These are phyloP conservation scores for Carex myosuroides DNA, from an alignment of 176 grass and related monocot species.

Conservation along the genomic window DNA sequence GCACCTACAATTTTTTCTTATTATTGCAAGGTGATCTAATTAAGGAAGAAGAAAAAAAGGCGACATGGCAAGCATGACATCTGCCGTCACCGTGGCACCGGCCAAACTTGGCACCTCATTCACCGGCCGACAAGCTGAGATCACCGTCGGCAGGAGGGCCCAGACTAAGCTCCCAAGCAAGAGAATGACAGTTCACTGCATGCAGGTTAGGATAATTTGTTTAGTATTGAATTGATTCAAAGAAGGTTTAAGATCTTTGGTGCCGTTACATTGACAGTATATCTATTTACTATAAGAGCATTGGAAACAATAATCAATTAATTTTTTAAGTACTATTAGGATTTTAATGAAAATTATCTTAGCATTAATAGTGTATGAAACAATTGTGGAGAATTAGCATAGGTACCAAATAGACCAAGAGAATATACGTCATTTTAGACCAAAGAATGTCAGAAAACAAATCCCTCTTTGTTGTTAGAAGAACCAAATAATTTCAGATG, in stretches of 20 bases:
- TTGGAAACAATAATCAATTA: neutral
- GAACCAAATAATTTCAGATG: neutral
- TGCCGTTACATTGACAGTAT: neutral
- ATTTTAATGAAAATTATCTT: neutral
- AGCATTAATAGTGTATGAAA: neutral
- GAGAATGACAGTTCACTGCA: constrained; percentile 57
- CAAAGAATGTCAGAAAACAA: neutral
- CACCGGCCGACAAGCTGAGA: constrained; percentile 37
- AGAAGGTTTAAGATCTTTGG: neutral
- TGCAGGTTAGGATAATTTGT: constrained; percentile 40
- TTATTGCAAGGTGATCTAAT: neutral
- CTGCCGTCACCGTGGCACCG: constrained; percentile 29
- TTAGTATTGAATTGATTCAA: neutral
- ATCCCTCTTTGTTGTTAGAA: neutral
- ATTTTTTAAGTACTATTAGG: neutral
- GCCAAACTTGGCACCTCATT: constrained; percentile 36
- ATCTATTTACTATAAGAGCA: neutral
- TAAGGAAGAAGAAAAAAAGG: neutral
- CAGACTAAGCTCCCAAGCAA: constrained; percentile 45
- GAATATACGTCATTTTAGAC: neutral
- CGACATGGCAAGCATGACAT: constrained; percentile 49
- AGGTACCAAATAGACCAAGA: neutral
- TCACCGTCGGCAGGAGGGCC: constrained; percentile 20
- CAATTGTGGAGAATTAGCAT: neutral
- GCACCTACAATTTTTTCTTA: neutral